Conservation (phyloP, 768 basidiomycete species). For the Pisolithus orientalis region DNA sequence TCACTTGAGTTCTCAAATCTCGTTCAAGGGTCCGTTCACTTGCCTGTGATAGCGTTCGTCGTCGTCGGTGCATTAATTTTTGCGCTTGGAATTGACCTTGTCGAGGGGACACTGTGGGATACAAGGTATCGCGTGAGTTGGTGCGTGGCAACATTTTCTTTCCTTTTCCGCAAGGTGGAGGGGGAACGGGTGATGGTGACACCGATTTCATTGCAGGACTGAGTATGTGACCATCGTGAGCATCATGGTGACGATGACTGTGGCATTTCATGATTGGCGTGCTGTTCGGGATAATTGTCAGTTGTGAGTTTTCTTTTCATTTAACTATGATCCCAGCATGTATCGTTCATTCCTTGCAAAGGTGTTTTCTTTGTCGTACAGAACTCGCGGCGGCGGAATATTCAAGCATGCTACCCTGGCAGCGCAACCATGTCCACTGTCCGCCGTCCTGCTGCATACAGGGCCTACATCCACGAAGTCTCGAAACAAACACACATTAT, state of each 20-base stretch:
- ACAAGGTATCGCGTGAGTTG: constrained; percentile 81
- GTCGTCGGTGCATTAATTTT: constrained; percentile 90
- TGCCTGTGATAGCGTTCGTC: constrained; percentile 60
- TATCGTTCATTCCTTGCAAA: constrained; percentile 17
- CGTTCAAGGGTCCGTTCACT: neutral
- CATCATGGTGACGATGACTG: constrained; percentile 90
- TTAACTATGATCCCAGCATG: neutral
- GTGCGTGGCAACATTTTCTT: constrained; percentile 28
- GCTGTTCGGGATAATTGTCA: constrained; percentile 84
- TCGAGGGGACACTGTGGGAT: constrained; percentile 96
- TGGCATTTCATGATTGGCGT: constrained; percentile 96
- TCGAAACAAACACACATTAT: constrained; percentile 88
- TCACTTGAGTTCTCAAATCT: neutral
- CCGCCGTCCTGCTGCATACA: constrained; percentile 79
- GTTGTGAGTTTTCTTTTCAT: constrained; percentile 48
- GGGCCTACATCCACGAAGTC: constrained; percentile 87
- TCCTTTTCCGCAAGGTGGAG: too few relatives aligned
- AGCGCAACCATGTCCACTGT: constrained; percentile 86
- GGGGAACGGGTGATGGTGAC: too few relatives aligned
- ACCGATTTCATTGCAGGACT: constrained; percentile 33
- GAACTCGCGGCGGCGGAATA: constrained; percentile 79
- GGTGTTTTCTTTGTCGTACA: constrained; percentile 97
- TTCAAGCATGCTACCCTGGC: constrained; percentile 79
- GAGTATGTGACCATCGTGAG: constrained; percentile 81
- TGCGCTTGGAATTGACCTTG: constrained; percentile 88